A percentile compares a stretch with the other conserved stretches of the same genome.
Conservation (phyloP, 1,284 basidiomycete species). For the Cryptococcus maquisensis region DNA sequence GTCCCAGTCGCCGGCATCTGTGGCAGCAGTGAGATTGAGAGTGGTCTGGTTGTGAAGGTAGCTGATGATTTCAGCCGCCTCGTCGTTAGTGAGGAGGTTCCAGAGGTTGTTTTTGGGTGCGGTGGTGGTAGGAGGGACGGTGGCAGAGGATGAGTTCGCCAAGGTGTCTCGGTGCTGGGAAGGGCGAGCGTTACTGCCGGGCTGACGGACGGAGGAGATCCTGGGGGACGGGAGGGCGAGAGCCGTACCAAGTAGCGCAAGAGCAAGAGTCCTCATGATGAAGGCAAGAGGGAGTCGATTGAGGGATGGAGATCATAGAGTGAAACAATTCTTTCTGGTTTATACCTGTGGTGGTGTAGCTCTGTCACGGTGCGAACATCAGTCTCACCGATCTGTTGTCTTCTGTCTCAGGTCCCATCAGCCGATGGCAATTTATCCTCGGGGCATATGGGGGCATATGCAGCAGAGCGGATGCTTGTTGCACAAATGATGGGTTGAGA, state of each 20-base stretch:
- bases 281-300: too few relatives aligned
- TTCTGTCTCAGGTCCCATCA: too few relatives aligned
- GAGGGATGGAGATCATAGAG: too few relatives aligned
- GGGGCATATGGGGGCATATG: too few relatives aligned
- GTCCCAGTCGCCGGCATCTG: slow-evolving; percentile 33
- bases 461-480: too few relatives aligned
- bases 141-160: slow-evolving; percentile 12
- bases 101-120: slow-evolving; percentile 39
- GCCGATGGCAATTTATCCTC: too few relatives aligned
- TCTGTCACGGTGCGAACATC: too few relatives aligned
- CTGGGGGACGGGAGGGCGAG: slow-evolving; percentile 7
- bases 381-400: too few relatives aligned
- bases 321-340: too few relatives aligned
- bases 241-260: neutral
- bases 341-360: too few relatives aligned
- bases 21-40: slow-evolving; percentile 37
- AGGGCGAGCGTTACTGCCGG: slow-evolving; percentile 2
- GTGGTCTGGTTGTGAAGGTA: slow-evolving; percentile 28
- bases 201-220: slow-evolving; percentile 8
- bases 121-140: slow-evolving; percentile 15
- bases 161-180: neutral
- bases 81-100: slow-evolving; percentile 26
- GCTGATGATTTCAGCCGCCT: slow-evolving; percentile 28
- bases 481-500: too few relatives aligned
- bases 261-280: neutral